Conservation (phyloP, 2,329 filamentous ascomycete species). For the Sclerotinia glacialis region DNA sequence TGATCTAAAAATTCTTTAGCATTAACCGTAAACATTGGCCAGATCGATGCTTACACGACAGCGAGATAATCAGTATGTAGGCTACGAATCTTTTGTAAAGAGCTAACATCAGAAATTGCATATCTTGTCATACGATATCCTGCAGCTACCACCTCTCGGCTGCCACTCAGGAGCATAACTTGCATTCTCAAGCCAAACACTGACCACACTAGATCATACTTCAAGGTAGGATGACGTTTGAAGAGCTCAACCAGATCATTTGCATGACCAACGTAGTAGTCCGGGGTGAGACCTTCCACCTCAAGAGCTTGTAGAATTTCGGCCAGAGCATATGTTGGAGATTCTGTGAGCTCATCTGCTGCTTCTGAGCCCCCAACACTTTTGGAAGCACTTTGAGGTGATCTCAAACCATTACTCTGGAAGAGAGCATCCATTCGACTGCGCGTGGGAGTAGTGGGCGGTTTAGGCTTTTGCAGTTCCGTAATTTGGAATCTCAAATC, state of each 20-base stretch:
- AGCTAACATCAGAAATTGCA: slow-evolving; percentile 87
- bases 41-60: slow-evolving; percentile 54
- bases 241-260: slow-evolving; percentile 97
- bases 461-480: slow-evolving; percentile 55
- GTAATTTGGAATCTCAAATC: slow-evolving; percentile 59
- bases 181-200: slow-evolving; percentile 93
- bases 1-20: slow-evolving; percentile 51
- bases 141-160: slow-evolving; percentile 89
- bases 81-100: slow-evolving; percentile 80
- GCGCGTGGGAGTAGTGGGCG: slow-evolving; percentile 48
- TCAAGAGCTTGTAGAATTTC: slow-evolving; percentile 91
- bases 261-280: slow-evolving; percentile 91
- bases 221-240: slow-evolving; percentile 85
- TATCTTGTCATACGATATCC: slow-evolving; percentile 93
- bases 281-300: slow-evolving; percentile 78
- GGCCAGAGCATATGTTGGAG: slow-evolving; percentile 84
- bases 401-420: slow-evolving; percentile 50
- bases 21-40: background rate
- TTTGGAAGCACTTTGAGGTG: slow-evolving; percentile 55
- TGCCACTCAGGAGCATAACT: slow-evolving; percentile 92
- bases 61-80: slow-evolving; percentile 92
- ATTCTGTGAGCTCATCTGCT: slow-evolving; percentile 68
- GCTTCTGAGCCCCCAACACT: slow-evolving; percentile 59
- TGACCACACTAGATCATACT: slow-evolving; percentile 95
- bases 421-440: slow-evolving; percentile 49